These are phyloP conservation scores for Fusarium compactum DNA, from an alignment of 2,329 filamentous ascomycete genomes.

Conservation along the genomic window DNA sequence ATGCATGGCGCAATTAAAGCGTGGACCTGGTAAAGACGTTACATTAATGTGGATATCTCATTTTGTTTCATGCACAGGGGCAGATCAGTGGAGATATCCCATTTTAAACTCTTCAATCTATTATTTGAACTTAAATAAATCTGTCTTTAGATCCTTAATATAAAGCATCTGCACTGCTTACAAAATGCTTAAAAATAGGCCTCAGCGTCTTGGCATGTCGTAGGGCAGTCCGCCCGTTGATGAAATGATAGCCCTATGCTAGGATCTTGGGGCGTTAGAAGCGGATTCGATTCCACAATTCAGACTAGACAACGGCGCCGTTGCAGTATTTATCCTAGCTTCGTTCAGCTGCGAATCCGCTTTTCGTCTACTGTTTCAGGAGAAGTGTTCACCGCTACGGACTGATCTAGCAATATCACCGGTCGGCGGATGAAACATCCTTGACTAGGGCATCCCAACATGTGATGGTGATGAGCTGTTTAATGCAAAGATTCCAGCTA, in stretches of 20 bases:
- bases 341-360: neutral
- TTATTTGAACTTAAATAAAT: neutral
- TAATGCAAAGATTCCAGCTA: neutral
- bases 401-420: neutral
- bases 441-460: neutral
- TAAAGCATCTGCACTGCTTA: neutral
- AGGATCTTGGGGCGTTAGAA: neutral
- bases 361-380: neutral
- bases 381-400: neutral
- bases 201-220: neutral
- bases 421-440: neutral
- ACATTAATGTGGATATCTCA: neutral
- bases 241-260: neutral
- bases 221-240: neutral
- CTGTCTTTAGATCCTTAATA: fast-evolving
- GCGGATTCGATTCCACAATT: neutral
- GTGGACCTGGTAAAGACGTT: neutral
- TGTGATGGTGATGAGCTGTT: neutral
- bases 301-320: neutral
- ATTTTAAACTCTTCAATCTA: neutral
- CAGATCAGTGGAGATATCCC: neutral
- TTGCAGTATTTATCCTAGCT: neutral
- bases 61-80: neutral
- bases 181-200: neutral
- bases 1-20: neutral